Evolutionary conservation across 805 yeast species (phyloP), one percentile per base, ranked within the genome.

Genomic region (Wickerhamomyces ciferrii): DNA sequence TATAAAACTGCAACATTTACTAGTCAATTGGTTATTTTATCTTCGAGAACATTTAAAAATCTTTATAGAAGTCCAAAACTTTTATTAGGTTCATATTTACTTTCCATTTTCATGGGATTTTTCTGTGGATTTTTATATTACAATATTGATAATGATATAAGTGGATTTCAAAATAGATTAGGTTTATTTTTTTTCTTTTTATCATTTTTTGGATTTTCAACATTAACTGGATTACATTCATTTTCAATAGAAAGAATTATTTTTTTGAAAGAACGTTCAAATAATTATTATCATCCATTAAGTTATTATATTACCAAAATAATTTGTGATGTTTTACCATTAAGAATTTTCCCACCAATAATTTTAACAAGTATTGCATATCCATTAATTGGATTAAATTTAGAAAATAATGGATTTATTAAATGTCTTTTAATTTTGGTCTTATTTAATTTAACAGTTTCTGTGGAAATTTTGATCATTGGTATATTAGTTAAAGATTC

Each of bases 161-260:
- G 96, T 58, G 99, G 99, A 0, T 94, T 94, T 72, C 99, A 94
- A 65, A 94, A 94, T 66, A 76, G 99, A 56, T 73, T 94, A 53
- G 99, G 99, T 0, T 71, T 94, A 49, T 94, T 94, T 66, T 92
- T 94, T 71, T 94, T 94, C 65, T 67, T 91, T 43, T 72, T 94
- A 50, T 88, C 98, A 3, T 78, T 91, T 58, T 91, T 94, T 70
- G 99, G 99, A 0, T 94, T 94, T 64, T 84, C 96, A 1, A 85
- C 98, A 0, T 74, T 94, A 58, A 92, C 98, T 0, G 95, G 97
- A 0, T 70, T 94, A 45, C 92, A 90, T 53, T 79, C 96, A 3
- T 94, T 94, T 64, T 82, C 96, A 0, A 75, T 80, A 44, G 99
- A 94, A 62, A 75, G 98, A 55, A 79, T 90, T 40, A 88, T 92